Evolutionary conservation across 1,139 yeast species (phyloP).

Genomic region (Blastobotrys persicus): DNA sequence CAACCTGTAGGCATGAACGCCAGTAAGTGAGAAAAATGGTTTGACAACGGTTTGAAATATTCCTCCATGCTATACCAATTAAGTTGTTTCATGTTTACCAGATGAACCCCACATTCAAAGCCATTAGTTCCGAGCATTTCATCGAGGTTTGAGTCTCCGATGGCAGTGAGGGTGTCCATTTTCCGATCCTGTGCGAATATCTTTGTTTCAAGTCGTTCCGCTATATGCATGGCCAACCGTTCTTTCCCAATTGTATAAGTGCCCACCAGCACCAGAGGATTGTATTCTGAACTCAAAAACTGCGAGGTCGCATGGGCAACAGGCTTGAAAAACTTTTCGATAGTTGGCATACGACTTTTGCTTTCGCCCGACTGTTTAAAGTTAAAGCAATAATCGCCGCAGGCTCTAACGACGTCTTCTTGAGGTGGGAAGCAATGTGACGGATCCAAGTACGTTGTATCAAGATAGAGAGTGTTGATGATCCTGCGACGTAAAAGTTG

Average conservation of each 20-base stretch:
- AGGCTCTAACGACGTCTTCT: slow-evolving; percentile 56
- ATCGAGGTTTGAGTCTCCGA: slow-evolving; percentile 42
- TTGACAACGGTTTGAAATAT: slow-evolving; percentile 27
- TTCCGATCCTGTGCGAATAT: slow-evolving; percentile 53
- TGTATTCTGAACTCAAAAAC: slow-evolving; percentile 9
- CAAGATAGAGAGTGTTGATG: slow-evolving; percentile 42
- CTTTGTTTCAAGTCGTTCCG: slow-evolving; percentile 51
- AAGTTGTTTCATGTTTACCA: slow-evolving; percentile 59
- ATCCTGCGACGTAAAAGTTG: slow-evolving; percentile 13
- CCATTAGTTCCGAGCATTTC: slow-evolving; percentile 45
- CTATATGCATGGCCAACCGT: slow-evolving; percentile 68
- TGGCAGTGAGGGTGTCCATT: slow-evolving; percentile 44
- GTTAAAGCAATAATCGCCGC: slow-evolving; percentile 52
- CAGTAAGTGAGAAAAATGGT: slow-evolving; percentile 32
- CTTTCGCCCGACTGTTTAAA: slow-evolving; percentile 34
- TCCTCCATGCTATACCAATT: slow-evolving; percentile 37
- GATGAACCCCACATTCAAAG: slow-evolving; percentile 58
- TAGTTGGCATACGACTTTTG: slow-evolving; percentile 17
- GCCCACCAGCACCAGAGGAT: slow-evolving; percentile 67
- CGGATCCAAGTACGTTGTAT: slow-evolving; percentile 84
- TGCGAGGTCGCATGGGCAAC: slow-evolving; percentile 11
- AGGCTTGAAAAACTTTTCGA: slow-evolving; percentile 22
- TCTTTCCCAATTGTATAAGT: slow-evolving; percentile 93
- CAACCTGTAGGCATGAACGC: slow-evolving; percentile 76
- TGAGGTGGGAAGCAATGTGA: slow-evolving; percentile 76